A percentile compares a stretch with the other conserved stretches of the same genome.
phyloP scores from a whole-genome alignment of 345 rosid genomes.

The Eucalyptus rudis region DNA sequence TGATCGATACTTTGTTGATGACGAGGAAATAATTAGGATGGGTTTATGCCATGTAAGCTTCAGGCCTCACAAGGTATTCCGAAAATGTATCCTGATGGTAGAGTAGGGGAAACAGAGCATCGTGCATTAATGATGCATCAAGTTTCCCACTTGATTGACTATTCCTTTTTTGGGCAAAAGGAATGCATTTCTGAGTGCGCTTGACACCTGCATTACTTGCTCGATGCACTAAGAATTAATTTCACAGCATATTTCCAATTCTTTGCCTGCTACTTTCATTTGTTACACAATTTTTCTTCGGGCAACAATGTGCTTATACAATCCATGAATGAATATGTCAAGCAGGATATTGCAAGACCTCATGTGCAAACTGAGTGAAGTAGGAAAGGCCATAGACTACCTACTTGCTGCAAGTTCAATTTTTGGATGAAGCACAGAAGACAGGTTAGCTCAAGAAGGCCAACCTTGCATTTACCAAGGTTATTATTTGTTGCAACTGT shows the following conservation, averaged over 20 bases:
- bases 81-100: background rate
- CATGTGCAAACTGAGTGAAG: constrained; percentile 76
- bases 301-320: background rate
- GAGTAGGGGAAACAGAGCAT: background rate
- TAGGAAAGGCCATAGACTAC: constrained; percentile 84
- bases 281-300: background rate
- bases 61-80: background rate
- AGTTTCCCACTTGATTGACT: background rate
- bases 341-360: constrained; percentile 84
- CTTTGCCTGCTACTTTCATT: background rate
- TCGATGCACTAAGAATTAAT: background rate
- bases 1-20: background rate
- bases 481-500: background rate
- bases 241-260: background rate
- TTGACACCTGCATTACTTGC: background rate
- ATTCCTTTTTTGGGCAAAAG: background rate
- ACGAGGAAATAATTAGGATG: background rate
- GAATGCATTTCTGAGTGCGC: background rate
- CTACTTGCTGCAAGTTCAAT: constrained; percentile 50
- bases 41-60: background rate
- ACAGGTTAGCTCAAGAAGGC: constrained; percentile 63
- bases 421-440: constrained; percentile 48
- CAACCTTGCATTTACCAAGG: constrained; percentile 64
- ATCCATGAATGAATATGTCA: background rate
- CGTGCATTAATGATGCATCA: background rate